phyloP scores from a whole-genome alignment of 1,139 yeast genomes.

The Geotrichum cucujoidarum region DNA sequence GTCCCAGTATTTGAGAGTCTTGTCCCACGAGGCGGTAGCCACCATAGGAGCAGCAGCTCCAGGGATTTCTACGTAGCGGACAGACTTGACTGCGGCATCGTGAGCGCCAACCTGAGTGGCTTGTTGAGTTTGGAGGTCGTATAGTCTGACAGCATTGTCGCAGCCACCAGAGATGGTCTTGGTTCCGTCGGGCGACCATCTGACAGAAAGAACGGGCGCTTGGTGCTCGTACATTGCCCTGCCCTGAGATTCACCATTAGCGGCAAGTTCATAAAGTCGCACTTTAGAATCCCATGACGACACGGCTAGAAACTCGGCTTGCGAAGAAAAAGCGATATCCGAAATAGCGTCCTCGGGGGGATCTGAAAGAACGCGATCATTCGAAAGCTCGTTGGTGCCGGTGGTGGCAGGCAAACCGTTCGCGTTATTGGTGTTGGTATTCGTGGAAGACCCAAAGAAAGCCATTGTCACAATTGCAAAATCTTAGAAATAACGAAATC shows the following conservation, averaged over 20 bases:
- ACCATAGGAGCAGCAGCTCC: slow-evolving; percentile 68
- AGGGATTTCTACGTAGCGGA: slow-evolving; percentile 76
- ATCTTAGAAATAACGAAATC: too few relatives aligned
- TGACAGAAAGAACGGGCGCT: slow-evolving; percentile 76
- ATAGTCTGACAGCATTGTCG: slow-evolving; percentile 81
- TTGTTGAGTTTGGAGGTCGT: slow-evolving; percentile 79
- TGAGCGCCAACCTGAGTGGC: slow-evolving; percentile 81
- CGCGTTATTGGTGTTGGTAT: not conserved
- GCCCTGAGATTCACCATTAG: slow-evolving; percentile 65
- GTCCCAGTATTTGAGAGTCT: slow-evolving; percentile 92
- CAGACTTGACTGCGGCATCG: slow-evolving; percentile 71
- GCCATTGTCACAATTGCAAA: slow-evolving; percentile 15
- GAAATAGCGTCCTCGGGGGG: slow-evolving; percentile 91
- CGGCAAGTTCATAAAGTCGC: slow-evolving; percentile 80
- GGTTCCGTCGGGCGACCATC: slow-evolving; percentile 85
- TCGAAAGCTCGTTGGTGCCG: slow-evolving; percentile 48
- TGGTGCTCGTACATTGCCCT: slow-evolving; percentile 86
- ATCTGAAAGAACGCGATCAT: slow-evolving; percentile 71
- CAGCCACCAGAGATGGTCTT: slow-evolving; percentile 89
- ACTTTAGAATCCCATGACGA: slow-evolving; percentile 96
- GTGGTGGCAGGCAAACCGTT: not conserved
- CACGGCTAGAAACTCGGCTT: slow-evolving; percentile 71
- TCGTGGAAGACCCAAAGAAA: slow-evolving; percentile 12
- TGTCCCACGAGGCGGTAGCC: slow-evolving; percentile 96
- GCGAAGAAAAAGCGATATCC: slow-evolving; percentile 91